Base-by-base conservation (phyloP, 2,329 filamentous ascomycete species). In the Xylaria sp. region DNA sequence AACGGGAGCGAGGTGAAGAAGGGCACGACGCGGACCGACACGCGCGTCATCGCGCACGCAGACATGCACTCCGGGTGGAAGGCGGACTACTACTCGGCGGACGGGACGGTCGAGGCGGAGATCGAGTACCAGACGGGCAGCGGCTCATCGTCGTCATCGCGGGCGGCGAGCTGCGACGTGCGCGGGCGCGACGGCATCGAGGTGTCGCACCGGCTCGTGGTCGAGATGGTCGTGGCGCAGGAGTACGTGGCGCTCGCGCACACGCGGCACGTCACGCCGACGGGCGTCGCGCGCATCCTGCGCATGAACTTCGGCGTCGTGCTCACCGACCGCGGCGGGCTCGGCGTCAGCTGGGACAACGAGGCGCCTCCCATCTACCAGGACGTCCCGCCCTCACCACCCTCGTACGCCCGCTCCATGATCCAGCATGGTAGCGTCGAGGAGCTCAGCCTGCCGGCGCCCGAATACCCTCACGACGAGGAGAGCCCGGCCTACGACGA, bases 261-360 rank as follows among this genome's bases (percentile, higher is more conserved):
- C 78, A 85, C 86, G 1, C 81, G 83, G 61, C 84, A 93, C 59
- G 87, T 93, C 56, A 94, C 93, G 0, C 93, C 94, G 58, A 98
- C 95, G 0, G 95, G 95, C 69, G 92, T 94, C 2, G 96, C 95
- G 0, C 89, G 95, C 71, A 95, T 98, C 61, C 85, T 99, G 69
- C 88, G 95, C 72, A 98, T 97, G 87, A 93, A 97, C 79, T 98
- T 98, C 83, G 89, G 88, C 75, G 85, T 96, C 61, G 84, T 89
- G 65, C 86, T 98, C 64, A 98, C 94, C 3, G 92, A 97, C 81
- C 88, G 93, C 68, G 88, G 88, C 21, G 95, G 95, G 19, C 87
- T 97, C 78, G 94, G 95, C 59, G 94, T 99, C 75, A 93, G 92
- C 74, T 99, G 96, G 95, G 95, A 98, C 74, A 95, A 98, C 81